A percentile compares a stretch with the other conserved stretches of the same genome.
Evolutionary conservation across 129 eudicot species (phyloP).

Genomic region (Flaveria linearis): DNA sequence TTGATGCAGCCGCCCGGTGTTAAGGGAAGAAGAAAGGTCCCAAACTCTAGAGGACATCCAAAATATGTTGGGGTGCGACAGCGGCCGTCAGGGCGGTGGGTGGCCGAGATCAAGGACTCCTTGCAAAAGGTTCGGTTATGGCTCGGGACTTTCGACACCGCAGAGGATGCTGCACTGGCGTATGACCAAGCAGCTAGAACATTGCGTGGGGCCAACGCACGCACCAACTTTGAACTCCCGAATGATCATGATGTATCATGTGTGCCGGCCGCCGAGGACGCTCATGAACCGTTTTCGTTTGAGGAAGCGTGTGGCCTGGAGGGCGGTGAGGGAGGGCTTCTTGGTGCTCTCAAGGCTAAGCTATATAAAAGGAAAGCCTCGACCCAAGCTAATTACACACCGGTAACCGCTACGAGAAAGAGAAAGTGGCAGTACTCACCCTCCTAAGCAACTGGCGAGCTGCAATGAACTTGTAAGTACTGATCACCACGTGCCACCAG

Average conservation of each 20-base stretch:
- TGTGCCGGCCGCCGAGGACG: conserved; percentile 24
- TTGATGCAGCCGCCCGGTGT: conserved; percentile 9
- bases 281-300: conserved; percentile 37
- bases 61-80: conserved; percentile 44
- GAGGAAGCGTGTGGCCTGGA: conserved; percentile 44
- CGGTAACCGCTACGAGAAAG: conserved; percentile 17
- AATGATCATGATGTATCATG: background rate
- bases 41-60: conserved; percentile 46
- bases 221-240: conserved; percentile 46
- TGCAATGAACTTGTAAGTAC: background rate
- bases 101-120: conserved; percentile 49
- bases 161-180: conserved; percentile 46
- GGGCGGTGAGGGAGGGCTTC: conserved; percentile 37
- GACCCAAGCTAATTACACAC: conserved; percentile 3
- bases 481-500: conserved; percentile 5
- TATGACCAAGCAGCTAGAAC: conserved; percentile 47
- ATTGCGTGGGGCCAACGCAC: conserved; percentile 38
- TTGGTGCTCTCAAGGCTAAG: conserved; percentile 46
- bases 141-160: conserved; percentile 48
- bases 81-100: conserved; percentile 49
- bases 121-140: conserved; percentile 48
- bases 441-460: conserved; percentile 18
- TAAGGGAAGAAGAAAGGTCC: conserved; percentile 41
- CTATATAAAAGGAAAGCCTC: background rate
- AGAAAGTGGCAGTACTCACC: conserved; percentile 26